phyloP scores from a whole-genome alignment of 768 basidiomycete genomes.

The Sarcomyxa edulis region DNA sequence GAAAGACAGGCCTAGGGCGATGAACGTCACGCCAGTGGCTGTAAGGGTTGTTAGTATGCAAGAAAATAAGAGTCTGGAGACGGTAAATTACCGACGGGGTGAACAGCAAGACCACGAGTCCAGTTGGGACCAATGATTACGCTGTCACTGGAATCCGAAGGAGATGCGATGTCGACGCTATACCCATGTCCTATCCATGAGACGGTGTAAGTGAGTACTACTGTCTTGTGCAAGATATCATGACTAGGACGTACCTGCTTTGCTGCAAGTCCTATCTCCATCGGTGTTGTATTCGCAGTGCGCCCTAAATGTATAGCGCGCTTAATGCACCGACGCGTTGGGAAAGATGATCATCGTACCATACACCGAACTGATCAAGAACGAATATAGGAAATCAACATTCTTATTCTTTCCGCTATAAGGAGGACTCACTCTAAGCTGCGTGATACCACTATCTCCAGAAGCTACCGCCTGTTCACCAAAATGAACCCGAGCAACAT shows the following conservation, averaged over 20 bases:
- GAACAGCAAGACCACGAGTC: constrained; percentile 71
- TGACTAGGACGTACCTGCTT: constrained; percentile 30
- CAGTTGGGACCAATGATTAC: constrained; percentile 49
- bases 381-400: constrained; percentile 6
- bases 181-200: constrained; percentile 65
- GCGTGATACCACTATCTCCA: constrained; percentile 25
- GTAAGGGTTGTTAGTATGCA: constrained; percentile 1
- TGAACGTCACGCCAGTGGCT: constrained; percentile 52
- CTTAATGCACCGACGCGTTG: constrained; percentile 1
- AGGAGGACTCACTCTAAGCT: constrained; percentile 47
- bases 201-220: no score
- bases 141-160: constrained; percentile 22
- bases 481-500: constrained; percentile 58
- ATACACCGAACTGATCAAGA: constrained; percentile 57
- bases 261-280: constrained; percentile 42
- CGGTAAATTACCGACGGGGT: constrained; percentile 60
- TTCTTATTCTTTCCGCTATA: background rate
- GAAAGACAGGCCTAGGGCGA: constrained; percentile 60
- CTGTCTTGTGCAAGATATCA: background rate
- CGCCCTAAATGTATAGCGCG: constrained; percentile 43
- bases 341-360: constrained; percentile 36
- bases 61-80: background rate
- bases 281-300: constrained; percentile 47
- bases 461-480: constrained; percentile 20
- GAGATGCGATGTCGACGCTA: constrained; percentile 33